Evolutionary conservation across 768 basidiomycete genomes (phyloP).

Genomic region (Trametes sanguinea): DNA sequence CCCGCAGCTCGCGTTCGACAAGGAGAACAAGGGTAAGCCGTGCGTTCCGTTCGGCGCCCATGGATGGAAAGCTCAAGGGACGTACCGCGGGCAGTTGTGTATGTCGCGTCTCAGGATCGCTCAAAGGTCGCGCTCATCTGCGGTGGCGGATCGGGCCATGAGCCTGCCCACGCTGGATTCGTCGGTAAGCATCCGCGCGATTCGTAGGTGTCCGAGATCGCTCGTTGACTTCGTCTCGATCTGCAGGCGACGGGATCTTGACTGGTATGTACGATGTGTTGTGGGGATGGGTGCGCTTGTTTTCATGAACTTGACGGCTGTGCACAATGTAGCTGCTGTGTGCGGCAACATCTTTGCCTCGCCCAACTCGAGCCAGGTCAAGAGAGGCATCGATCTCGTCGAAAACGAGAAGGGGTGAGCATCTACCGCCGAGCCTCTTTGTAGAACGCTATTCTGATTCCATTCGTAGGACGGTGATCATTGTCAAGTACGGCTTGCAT

Average conservation of each 20-base stretch:
- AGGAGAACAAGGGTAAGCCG: constrained; percentile 62
- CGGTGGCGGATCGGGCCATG: constrained; percentile 88
- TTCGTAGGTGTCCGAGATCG: not conserved
- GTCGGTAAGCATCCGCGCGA: constrained; percentile 58
- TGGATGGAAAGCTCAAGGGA: not conserved
- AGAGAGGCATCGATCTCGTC: constrained; percentile 75
- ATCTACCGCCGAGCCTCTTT: not conserved
- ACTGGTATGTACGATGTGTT: constrained; percentile 47
- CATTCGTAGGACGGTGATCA: constrained; percentile 65
- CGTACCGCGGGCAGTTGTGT: constrained; percentile 51
- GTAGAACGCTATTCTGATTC: not conserved
- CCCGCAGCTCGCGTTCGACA: constrained; percentile 70
- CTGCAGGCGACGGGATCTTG: constrained; percentile 72
- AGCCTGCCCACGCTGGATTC: constrained; percentile 86
- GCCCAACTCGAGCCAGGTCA: constrained; percentile 84
- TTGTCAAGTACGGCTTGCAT: constrained; percentile 67
- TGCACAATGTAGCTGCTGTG: constrained; percentile 58
- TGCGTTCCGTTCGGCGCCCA: not conserved
- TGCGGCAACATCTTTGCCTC: constrained; percentile 91
- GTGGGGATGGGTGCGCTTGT: no score
- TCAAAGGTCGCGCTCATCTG: constrained; percentile 77
- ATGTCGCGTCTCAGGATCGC: constrained; percentile 54
- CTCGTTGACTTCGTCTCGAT: not conserved
- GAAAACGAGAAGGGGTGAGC: constrained; percentile 71
- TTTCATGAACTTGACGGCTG: no score